A percentile compares a stretch with the other conserved stretches of the same genome.
These are phyloP conservation scores for Pythium myriotylum DNA, from an alignment of 352 stramenopile genomes.

Conservation along the genomic window DNA sequence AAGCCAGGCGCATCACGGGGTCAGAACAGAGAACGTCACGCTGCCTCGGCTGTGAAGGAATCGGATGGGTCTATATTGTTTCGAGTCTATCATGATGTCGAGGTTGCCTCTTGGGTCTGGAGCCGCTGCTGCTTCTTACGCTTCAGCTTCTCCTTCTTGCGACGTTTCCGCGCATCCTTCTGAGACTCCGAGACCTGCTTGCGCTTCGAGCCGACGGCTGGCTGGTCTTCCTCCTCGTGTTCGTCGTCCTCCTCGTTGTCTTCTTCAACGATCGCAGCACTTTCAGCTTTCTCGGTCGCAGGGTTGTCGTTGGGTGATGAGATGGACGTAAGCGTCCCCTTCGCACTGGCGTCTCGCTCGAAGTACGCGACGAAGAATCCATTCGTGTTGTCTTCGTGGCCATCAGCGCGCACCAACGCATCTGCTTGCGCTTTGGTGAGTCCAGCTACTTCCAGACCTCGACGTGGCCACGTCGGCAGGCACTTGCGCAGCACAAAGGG, in stretches of 20 bases:
- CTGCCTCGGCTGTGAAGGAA: constrained; percentile 9
- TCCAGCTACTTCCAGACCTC: constrained; percentile 60
- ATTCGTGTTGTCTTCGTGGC: constrained; percentile 93
- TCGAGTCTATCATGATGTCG: constrained; percentile 14
- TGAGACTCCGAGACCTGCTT: constrained; percentile 66
- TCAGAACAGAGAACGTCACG: constrained; percentile 15
- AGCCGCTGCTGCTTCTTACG: constrained; percentile 41
- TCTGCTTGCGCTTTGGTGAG: constrained; percentile 65
- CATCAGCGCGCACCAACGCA: constrained; percentile 91
- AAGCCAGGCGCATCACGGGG: constrained; percentile 7
- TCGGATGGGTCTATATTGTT: background rate
- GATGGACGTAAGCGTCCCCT: too few species aligned
- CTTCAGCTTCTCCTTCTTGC: constrained; percentile 79
- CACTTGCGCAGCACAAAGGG: constrained; percentile 72
- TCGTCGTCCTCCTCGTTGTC: constrained; percentile 4
- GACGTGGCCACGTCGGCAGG: constrained; percentile 73
- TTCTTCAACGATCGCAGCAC: background rate
- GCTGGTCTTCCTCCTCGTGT: background rate
- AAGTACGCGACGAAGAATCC: constrained; percentile 98
- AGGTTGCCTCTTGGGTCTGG: background rate
- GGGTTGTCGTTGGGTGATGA: background rate
- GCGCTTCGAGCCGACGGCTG: constrained; percentile 46
- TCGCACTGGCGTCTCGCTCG: constrained; percentile 48
- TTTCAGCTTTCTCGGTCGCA: constrained; percentile 1
- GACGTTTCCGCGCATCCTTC: constrained; percentile 54